A percentile compares a stretch with the other conserved stretches of the same genome.
phyloP scores from a whole-genome alignment of 306 rosid species.

The apple (Malus domestica) region ASM211411v1 NC_041790.1:6769501-6770000 shows the following conservation, averaged over 20 bases:
- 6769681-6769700: background rate
- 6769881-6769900: background rate
- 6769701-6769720: background rate
- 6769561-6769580: background rate
- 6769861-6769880: background rate
- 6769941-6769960: constrained; percentile 96
- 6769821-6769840: background rate
- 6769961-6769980: constrained; percentile 88
- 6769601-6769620: background rate
- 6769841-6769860: background rate
- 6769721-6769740: background rate
- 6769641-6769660: background rate
- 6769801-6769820: background rate
- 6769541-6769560: background rate
- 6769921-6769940: constrained; percentile 85
- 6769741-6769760: background rate
- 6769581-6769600: background rate
- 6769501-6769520: constrained; percentile 44
- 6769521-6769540: constrained; percentile 9
- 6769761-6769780: background rate
- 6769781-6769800: background rate
- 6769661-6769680: background rate
- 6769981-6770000: constrained; percentile 79
- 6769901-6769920: constrained; percentile 51
- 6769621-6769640: background rate